Evolutionary conservation across 2,329 filamentous ascomycete genomes (phyloP).

Genomic region (Apiospora kogelbergensis): DNA sequence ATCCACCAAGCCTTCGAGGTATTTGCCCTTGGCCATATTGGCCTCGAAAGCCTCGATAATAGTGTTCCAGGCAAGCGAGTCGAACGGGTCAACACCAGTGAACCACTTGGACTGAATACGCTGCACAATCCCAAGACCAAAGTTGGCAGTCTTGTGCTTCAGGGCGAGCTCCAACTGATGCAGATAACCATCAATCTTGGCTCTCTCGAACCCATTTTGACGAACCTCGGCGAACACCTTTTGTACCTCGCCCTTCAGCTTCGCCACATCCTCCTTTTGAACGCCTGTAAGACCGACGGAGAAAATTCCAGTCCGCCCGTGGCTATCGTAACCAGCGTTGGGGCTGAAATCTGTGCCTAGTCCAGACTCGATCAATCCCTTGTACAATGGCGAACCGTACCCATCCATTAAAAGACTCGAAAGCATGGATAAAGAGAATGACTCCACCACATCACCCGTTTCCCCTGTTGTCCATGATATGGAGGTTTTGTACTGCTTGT

Average conservation of each 20-base stretch:
- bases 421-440: slow-evolving; percentile 80
- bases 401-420: slow-evolving; percentile 87
- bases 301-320: slow-evolving; percentile 76
- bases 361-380: slow-evolving; percentile 82
- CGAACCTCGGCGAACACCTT: slow-evolving; percentile 70
- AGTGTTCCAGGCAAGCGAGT: slow-evolving; percentile 88
- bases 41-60: slow-evolving; percentile 80
- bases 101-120: slow-evolving; percentile 92
- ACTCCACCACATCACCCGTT: slow-evolving; percentile 78
- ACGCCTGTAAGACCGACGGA: slow-evolving; percentile 92
- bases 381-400: slow-evolving; percentile 92
- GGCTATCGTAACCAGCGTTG: slow-evolving; percentile 87
- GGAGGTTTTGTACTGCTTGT: slow-evolving; percentile 91
- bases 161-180: slow-evolving; percentile 91
- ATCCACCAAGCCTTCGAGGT: slow-evolving; percentile 81
- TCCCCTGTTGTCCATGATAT: slow-evolving; percentile 90
- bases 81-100: slow-evolving; percentile 89
- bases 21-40: slow-evolving; percentile 71
- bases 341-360: slow-evolving; percentile 92
- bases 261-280: slow-evolving; percentile 73
- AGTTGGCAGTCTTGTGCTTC: slow-evolving; percentile 95
- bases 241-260: slow-evolving; percentile 72
- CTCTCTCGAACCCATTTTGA: slow-evolving; percentile 78
- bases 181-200: slow-evolving; percentile 90
- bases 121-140: slow-evolving; percentile 88